These are phyloP conservation scores for Fistulinella cinereoalba DNA, from an alignment of 1,284 basidiomycete genomes.

Conservation along the genomic window DNA sequence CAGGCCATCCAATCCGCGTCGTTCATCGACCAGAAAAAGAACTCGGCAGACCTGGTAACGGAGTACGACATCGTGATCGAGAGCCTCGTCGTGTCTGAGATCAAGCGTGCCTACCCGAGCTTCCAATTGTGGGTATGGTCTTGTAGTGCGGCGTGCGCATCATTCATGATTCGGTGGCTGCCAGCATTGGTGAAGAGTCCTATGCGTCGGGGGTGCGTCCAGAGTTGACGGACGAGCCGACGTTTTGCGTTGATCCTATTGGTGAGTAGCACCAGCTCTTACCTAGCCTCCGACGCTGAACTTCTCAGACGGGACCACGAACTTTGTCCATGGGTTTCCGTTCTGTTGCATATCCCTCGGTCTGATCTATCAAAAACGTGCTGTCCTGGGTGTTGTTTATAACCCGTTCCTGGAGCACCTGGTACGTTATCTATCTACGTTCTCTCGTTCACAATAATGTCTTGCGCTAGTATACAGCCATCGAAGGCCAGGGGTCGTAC, in stretches of 20 bases:
- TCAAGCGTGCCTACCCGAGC: conserved; percentile 65
- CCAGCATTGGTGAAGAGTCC: conserved; percentile 93
- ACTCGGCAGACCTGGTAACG: conserved; percentile 90
- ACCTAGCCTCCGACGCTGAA: neutral
- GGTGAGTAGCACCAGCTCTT: no score
- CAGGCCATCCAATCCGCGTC: conserved; percentile 60
- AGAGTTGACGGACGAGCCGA: conserved; percentile 82
- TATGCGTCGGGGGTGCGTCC: conserved; percentile 71
- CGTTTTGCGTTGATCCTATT: conserved; percentile 89
- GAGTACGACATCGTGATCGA: conserved; percentile 94
- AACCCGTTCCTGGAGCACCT: conserved; percentile 88
- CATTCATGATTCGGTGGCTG: no score
- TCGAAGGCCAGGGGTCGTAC: conserved; percentile 78
- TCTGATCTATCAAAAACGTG: conserved; percentile 74
- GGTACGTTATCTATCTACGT: conserved; percentile 43
- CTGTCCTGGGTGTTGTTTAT: conserved; percentile 88
- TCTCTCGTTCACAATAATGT: neutral
- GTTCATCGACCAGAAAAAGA: conserved; percentile 79
- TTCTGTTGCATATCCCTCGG: conserved; percentile 91
- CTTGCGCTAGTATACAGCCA: conserved; percentile 65
- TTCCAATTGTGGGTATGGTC: conserved; percentile 72
- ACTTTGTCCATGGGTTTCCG: conserved; percentile 93
- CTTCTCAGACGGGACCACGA: conserved; percentile 79
- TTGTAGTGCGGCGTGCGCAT: no score
- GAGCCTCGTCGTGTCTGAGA: conserved; percentile 73